Conservation (phyloP, 306 rosid species). For the Inga laurina region DNA sequence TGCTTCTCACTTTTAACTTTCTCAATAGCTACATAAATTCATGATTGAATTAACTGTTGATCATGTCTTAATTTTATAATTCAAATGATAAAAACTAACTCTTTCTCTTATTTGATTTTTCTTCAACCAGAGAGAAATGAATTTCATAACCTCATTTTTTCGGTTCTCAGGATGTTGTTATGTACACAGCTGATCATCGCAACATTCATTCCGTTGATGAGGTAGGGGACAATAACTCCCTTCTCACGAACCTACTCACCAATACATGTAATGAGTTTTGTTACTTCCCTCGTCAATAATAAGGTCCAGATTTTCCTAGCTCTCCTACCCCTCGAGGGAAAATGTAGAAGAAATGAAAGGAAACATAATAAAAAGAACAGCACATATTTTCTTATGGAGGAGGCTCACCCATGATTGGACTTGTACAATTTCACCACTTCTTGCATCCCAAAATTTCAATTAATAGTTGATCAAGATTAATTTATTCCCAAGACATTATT, state of each 20-base stretch:
- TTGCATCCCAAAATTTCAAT: background rate
- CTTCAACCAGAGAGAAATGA: background rate
- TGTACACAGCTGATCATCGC: conserved; percentile 76
- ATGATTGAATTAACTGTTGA: background rate
- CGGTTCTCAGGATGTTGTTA: conserved; percentile 70
- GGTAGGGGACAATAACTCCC: conserved; percentile 48
- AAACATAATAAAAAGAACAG: background rate
- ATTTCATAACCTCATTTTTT: background rate
- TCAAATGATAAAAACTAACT: background rate
- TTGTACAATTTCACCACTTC: conserved; percentile 14
- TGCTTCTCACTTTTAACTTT: conserved; percentile 1
- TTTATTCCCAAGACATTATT: background rate
- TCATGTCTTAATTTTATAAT: conserved; percentile 7
- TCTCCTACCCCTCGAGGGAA: background rate
- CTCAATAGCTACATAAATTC: background rate
- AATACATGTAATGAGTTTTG: background rate
- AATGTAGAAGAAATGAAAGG: background rate
- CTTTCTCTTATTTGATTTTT: conserved; percentile 21
- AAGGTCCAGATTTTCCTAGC: background rate
- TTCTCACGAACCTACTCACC: conserved; percentile 11
- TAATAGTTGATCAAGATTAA: background rate
- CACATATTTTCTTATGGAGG: background rate
- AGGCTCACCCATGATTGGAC: conserved; percentile 3
- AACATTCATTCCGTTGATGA: conserved; percentile 91
- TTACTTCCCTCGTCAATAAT: background rate